Percentiles rank a stretch among this genome's conserved stretches.
These are phyloP conservation scores for Microsporum ferrugineum DNA, from an alignment of 2,329 filamentous ascomycete genomes.

Conservation along the genomic window DNA sequence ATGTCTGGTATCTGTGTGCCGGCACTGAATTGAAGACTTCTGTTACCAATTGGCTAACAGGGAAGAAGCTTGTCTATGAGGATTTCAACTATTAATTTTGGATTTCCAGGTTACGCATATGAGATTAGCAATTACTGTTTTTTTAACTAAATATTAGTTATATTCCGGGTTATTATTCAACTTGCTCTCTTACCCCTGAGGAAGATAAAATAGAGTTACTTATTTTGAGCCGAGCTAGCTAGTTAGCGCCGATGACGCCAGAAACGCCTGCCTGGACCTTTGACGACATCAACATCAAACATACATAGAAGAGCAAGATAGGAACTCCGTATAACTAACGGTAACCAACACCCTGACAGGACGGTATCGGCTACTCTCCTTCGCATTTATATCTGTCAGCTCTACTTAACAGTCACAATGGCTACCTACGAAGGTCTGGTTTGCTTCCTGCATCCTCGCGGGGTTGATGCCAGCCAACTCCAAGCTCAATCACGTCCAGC, in stretches of 20 bases:
- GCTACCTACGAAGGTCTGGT: conserved; percentile 33
- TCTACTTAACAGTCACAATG: conserved; percentile 20
- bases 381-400: background rate
- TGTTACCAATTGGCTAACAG: conserved; percentile 44
- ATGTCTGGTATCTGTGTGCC: conserved; percentile 51
- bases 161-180: background rate
- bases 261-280: no score
- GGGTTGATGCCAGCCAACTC: background rate
- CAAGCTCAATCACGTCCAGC: background rate
- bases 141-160: background rate
- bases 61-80: conserved; percentile 46
- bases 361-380: background rate
- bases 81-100: conserved; percentile 47
- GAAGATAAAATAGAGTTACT: no score
- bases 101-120: background rate
- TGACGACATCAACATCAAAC: no score
- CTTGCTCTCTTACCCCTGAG: no score
- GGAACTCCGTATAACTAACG: background rate
- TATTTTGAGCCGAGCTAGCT: no score
- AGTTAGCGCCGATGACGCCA: no score
- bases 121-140: no score
- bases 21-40: conserved; percentile 39
- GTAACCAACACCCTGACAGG: background rate
- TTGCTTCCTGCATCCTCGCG: background rate
- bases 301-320: no score